Base-by-base conservation (phyloP, 1,139 yeast species). In the Geotrichum carabidarum region DNA sequence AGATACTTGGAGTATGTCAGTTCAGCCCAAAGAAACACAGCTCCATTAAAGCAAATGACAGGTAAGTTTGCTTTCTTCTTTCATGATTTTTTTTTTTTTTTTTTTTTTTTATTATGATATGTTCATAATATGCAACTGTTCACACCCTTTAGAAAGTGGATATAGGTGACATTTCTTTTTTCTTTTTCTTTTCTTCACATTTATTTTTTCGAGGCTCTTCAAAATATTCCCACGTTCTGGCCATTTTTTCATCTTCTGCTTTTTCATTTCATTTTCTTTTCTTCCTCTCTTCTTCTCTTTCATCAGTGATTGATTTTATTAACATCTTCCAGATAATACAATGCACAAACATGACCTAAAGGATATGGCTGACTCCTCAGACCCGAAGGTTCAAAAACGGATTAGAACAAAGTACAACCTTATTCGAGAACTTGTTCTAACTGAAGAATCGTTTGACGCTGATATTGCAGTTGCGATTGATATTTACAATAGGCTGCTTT, bases 381-480 rank as follows among this genome's bases (percentile, higher is more conserved):
- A 49, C 14, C 46, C 40, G 22, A 48, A 47, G n/a, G 31, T 45
- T 34, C 67, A 62, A 46, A 54, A 61, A 27, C 58, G 62, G 27
- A 55, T 64, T 34, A 53, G 60, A 41, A 59, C 58, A 36, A 60
- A 61, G 52, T 63, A 49, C 61, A 67, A 69, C 35, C 60, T 68
- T n/a, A 65, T 71, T 44, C 65, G 71, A 9, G 76, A 72, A 58
- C 61, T 72, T 4, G 65, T 69, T 50, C 60, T 60, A 11, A 69
- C 75, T 3, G 76, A 72, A 52, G 60, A 64, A 38, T 62, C 63
- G 11, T 72, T 70, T 58, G 65, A 70, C 8, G 63, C 63, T 9
- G 76, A 72, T 53, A 60, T 72, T 64, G 65, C 63, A 1, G 70
- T 71, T 0, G 62, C 68, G 8, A 63, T 65, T 8, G 65, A 69